Conservation (phyloP, 768 basidiomycete genomes). For the Glaciozyma martinii region DNA sequence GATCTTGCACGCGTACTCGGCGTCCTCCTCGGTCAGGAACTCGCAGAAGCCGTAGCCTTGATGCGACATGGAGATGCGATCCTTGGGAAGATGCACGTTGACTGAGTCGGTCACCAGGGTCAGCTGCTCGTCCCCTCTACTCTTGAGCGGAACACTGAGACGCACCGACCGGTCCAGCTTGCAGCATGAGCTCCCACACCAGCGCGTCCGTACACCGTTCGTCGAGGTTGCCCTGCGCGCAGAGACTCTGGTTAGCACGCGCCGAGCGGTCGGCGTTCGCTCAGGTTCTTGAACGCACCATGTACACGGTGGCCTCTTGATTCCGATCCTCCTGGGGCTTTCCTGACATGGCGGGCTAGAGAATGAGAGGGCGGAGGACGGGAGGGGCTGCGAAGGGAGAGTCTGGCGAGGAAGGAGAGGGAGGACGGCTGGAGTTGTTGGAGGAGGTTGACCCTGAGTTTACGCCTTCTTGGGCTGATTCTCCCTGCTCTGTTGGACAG, state of each 20-base stretch:
- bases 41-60: slow-evolving; percentile 99
- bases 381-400: too few relatives aligned
- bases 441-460: too few relatives aligned
- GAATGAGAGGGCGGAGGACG: too few relatives aligned
- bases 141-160: background rate
- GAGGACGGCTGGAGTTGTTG: too few relatives aligned
- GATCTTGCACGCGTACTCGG: slow-evolving; percentile 99
- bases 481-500: too few relatives aligned
- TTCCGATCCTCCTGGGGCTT: slow-evolving; percentile 54
- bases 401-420: too few relatives aligned
- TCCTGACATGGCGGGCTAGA: too few relatives aligned
- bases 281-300: slow-evolving; percentile 44
- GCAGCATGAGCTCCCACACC: slow-evolving; percentile 96
- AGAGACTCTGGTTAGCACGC: slow-evolving; percentile 21
- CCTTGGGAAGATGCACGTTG: slow-evolving; percentile 96
- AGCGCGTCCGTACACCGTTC: slow-evolving; percentile 88
- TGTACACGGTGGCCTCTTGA: slow-evolving; percentile 82
- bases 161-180: slow-evolving; percentile 97
- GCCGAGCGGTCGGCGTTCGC: background rate
- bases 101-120: slow-evolving; percentile 47
- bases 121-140: background rate
- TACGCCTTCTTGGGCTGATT: too few relatives aligned
- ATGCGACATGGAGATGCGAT: slow-evolving; percentile 94
- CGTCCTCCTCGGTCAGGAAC: slow-evolving; percentile 96
- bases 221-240: slow-evolving; percentile 79